These are phyloP conservation scores for Fusarium tuaranense DNA, from an alignment of 2,329 filamentous ascomycete genomes.

Conservation along the genomic window DNA sequence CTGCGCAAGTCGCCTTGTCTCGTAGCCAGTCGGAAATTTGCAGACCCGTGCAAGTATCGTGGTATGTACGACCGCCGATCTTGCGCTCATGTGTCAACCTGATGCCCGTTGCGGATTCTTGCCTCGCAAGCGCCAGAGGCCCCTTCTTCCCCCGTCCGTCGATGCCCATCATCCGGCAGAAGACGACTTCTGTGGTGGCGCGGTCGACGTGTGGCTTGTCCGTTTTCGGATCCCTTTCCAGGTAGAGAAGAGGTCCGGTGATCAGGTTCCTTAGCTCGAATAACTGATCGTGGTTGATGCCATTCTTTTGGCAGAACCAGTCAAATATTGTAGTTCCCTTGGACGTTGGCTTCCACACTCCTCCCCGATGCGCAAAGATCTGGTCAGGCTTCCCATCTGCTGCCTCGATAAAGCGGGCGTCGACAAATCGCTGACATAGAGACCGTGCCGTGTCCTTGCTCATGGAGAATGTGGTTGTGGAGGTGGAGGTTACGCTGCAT, in stretches of 20 bases:
- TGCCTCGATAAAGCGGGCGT: slow-evolving; percentile 93
- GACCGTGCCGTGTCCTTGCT: slow-evolving; percentile 97
- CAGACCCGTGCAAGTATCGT: slow-evolving; percentile 92
- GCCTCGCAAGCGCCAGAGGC: slow-evolving; percentile 64
- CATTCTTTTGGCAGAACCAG: slow-evolving; percentile 92
- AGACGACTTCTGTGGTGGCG: slow-evolving; percentile 92
- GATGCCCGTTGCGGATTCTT: slow-evolving; percentile 55
- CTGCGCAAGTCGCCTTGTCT: slow-evolving; percentile 95
- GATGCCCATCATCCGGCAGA: slow-evolving; percentile 86
- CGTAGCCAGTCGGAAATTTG: slow-evolving; percentile 92
- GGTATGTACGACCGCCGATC: slow-evolving; percentile 77
- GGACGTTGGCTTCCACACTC: slow-evolving; percentile 94
- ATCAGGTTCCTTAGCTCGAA: slow-evolving; percentile 83
- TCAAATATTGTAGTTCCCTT: slow-evolving; percentile 94
- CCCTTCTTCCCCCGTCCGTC: slow-evolving; percentile 86
- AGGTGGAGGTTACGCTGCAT: slow-evolving; percentile 95
- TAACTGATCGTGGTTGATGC: slow-evolving; percentile 93
- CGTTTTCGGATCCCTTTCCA: slow-evolving; percentile 84
- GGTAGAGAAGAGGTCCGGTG: slow-evolving; percentile 85
- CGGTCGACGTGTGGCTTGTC: slow-evolving; percentile 91
- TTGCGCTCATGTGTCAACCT: slow-evolving; percentile 91
- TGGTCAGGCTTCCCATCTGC: slow-evolving; percentile 86
- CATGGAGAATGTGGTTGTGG: slow-evolving; percentile 99
- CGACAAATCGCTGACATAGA: slow-evolving; percentile 93
- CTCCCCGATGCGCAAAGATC: slow-evolving; percentile 85